A percentile compares a stretch with the other conserved stretches of the same genome.
These are phyloP conservation scores for Bretziella fagacearum DNA, from an alignment of 2,329 filamentous ascomycete species.

Conservation along the genomic window DNA sequence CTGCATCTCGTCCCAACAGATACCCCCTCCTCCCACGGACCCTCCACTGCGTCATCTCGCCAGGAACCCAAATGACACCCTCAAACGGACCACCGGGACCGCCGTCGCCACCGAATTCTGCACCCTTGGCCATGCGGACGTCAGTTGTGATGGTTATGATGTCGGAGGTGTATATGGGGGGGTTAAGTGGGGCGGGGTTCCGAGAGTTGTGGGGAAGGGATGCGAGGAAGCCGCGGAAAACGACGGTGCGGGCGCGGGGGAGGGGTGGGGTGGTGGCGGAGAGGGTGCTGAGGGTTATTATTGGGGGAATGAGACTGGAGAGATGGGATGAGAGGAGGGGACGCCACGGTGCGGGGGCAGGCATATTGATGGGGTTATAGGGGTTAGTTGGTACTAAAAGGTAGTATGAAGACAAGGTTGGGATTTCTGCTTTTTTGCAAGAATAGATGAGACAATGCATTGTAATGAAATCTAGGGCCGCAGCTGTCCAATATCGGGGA, in stretches of 20 bases:
- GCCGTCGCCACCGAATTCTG: constrained; percentile 44
- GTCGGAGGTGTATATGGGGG: constrained; percentile 53
- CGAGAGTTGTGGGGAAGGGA: constrained; percentile 53
- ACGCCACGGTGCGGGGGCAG: constrained; percentile 34
- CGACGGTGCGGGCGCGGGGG: constrained; percentile 57
- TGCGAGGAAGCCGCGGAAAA: constrained; percentile 74
- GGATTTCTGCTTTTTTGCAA: too few species aligned
- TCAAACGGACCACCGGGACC: constrained; percentile 57
- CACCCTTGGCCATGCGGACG: constrained; percentile 67
- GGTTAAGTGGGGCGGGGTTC: constrained; percentile 58
- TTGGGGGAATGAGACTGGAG: constrained; percentile 28
- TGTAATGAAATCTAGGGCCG: too few species aligned
- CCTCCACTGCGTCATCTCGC: constrained; percentile 65
- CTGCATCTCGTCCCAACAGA: constrained; percentile 54
- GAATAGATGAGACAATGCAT: too few species aligned
- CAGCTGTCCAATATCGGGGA: too few species aligned
- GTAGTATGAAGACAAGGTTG: too few species aligned
- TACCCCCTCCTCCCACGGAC: constrained; percentile 63
- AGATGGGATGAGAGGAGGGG: constrained; percentile 34
- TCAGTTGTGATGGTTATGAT: constrained; percentile 76
- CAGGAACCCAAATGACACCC: constrained; percentile 64
- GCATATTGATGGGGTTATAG: neutral
- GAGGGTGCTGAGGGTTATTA: constrained; percentile 35
- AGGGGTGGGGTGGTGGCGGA: constrained; percentile 17
- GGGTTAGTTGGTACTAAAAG: neutral